Evolutionary conservation across 1,139 yeast genomes (phyloP), one percentile per base, ranked within the genome.

Genomic region (Citeromyces siamensis): DNA sequence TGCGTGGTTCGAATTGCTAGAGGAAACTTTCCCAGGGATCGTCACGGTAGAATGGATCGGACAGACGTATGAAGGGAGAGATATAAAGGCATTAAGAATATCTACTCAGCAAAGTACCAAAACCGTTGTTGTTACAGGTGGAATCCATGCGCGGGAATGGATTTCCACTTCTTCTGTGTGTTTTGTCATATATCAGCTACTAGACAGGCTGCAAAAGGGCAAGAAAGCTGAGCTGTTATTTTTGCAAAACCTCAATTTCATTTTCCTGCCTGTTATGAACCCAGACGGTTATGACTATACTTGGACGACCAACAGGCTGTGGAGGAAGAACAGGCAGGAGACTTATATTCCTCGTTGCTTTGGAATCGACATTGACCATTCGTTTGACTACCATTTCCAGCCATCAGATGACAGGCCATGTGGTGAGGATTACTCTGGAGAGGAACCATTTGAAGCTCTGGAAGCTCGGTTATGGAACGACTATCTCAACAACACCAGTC

Each of bases 131-230:
- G 64, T 86, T 10, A 75, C 90, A 1, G 88, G 90, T 16, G 95
- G 95, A 1, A 68, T 80, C 2, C 95, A 86, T 56, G 93, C 95
- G 0, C 67, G 96, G 36, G 96, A 86, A 56, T 86, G 96, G 96
- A 69, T 85, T 14, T 72, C 88, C 20, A 74, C 78, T 4, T 71
- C 88, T 6, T 67, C 90, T 0, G 77, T 73, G 1, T 69, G 84
- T 42, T 83, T 70, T 52, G 57, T 74, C 9, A 55, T 85, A 28
- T 75, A 71, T 45, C 63, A 69, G 41, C 51, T 84, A 34, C 56
- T 82, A 35, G 55, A 65, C 16, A 68, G 65, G 41, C 77, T 75
- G 49, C 71, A 65, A 7, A 42, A 44, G 34, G 51, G 58, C 37
- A 47, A 59, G 52, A 42, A 64, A 59, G 44, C 60, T 43, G 65